Evolutionary conservation across 2,329 filamentous ascomycete genomes (phyloP).

Genomic region (Aspergillus carbonarius): DNA sequence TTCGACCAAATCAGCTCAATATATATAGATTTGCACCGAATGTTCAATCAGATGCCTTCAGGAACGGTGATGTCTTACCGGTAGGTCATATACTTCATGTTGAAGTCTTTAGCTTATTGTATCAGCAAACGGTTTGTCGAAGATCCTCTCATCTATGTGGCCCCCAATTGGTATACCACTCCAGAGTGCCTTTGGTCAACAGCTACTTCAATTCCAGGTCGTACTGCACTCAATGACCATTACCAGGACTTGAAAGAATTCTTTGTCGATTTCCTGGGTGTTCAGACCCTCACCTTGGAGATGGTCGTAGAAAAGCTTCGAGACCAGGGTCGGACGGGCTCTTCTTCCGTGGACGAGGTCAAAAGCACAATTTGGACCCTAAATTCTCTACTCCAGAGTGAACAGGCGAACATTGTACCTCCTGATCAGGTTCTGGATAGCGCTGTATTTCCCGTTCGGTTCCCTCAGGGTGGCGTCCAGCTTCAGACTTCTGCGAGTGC

Average conservation of each 20-base stretch:
- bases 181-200: slow-evolving; percentile 12
- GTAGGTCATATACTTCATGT: not conserved
- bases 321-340: slow-evolving; percentile 1
- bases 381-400: slow-evolving; percentile 8
- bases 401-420: not conserved
- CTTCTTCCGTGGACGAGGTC: not conserved
- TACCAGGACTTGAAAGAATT: slow-evolving; percentile 7
- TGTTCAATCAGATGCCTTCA: not conserved
- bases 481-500: slow-evolving; percentile 1
- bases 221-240: slow-evolving; percentile 7
- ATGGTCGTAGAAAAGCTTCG: slow-evolving; percentile 12
- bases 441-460: slow-evolving; percentile 9
- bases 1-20: not conserved
- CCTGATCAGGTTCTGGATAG: not conserved
- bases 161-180: slow-evolving; percentile 3
- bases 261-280: slow-evolving; percentile 7
- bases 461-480: slow-evolving; percentile 1
- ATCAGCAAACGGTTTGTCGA: not conserved
- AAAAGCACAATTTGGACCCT: slow-evolving; percentile 11
- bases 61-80: no score
- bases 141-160: not conserved
- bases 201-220: slow-evolving; percentile 11
- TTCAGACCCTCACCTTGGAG: slow-evolving; percentile 11
- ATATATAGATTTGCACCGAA: not conserved
- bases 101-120: not conserved